These are phyloP conservation scores for Rhazya stricta DNA, from an alignment of 257 asterid species.

Conservation along the genomic window DNA sequence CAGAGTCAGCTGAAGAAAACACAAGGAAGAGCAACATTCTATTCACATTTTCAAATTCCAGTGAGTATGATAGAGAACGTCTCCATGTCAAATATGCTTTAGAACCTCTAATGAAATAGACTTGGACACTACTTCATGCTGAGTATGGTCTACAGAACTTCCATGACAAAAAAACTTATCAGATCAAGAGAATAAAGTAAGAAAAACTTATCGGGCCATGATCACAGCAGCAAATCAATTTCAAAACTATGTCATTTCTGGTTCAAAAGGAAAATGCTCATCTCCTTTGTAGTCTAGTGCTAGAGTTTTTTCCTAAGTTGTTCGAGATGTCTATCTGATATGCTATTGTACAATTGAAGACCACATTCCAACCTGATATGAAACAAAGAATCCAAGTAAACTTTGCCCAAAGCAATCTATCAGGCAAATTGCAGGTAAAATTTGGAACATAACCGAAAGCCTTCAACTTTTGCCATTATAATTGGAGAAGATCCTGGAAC, in stretches of 20 bases:
- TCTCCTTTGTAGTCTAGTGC: background rate
- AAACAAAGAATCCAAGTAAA: background rate
- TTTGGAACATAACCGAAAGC: background rate
- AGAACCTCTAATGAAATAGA: background rate
- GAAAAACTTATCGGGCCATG: background rate
- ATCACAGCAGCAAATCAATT: too few relatives aligned
- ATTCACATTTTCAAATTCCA: background rate
- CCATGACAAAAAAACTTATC: background rate
- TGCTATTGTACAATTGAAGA: background rate
- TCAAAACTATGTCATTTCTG: background rate
- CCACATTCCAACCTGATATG: too few relatives aligned
- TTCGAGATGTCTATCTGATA: background rate
- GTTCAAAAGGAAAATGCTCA: background rate
- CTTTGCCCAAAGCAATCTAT: background rate
- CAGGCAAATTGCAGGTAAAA: background rate
- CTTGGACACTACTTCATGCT: background rate
- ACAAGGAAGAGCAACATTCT: background rate
- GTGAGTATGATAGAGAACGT: background rate
- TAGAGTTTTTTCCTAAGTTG: too few relatives aligned
- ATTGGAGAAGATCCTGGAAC: background rate
- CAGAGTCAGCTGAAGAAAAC: background rate
- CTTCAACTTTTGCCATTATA: background rate
- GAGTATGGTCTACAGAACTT: background rate
- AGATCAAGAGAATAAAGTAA: conserved; percentile 3
- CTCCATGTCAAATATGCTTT: background rate